Base-by-base conservation (phyloP, 83 land plant species). In the Thuja plicata region DNA sequence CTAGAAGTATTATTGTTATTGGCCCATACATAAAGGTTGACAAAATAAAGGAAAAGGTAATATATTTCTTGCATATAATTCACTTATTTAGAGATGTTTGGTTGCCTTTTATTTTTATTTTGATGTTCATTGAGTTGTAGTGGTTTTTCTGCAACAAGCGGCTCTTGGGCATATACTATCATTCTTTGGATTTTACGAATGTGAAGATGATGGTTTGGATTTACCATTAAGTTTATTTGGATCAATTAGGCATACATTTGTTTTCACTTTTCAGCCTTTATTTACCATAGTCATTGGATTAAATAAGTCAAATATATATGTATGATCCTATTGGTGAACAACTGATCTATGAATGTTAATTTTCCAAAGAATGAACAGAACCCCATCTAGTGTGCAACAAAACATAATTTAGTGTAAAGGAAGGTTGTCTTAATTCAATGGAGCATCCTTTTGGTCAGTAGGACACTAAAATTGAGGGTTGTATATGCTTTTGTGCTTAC, bases 21-120 rank as follows among this genome's bases (percentile, higher is more conserved):
- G 94, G 94, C 15, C 90, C 94, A 38, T 94, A 93, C 80, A 93
- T 92, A 17, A n/a, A 85, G 37, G 74, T 90, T 37, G 94, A 93
- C 24, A 71, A 41, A 21, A 45, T 52, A 6, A 71, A 70, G 34
- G 88, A 70, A 87, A 76, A 76, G 88, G 88, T 87, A 71, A 27
- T 87, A 34, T 41, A 37, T 8, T 19, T 35, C 15, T 86, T 86
- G 87, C 21, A 4, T 32, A 70, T 86, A n/a, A 6, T 35, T 10
- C 11, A 57, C 62, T 17, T 57, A 7, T 55, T 66, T 30, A n/a
- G 85, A 19, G 8, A 46, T 88, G 10, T 38, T 48, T 80, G 87
- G 10, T 46, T 27, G 13, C 1, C 8, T 54, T 13, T 21, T 10
- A 3, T n/a, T 34, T 55, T 6, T 9, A 30, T 73, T 73, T 73